Evolutionary conservation across 306 rosid species (phyloP), one percentile per base, ranked within the genome.

Genomic region (Betula pendula): DNA sequence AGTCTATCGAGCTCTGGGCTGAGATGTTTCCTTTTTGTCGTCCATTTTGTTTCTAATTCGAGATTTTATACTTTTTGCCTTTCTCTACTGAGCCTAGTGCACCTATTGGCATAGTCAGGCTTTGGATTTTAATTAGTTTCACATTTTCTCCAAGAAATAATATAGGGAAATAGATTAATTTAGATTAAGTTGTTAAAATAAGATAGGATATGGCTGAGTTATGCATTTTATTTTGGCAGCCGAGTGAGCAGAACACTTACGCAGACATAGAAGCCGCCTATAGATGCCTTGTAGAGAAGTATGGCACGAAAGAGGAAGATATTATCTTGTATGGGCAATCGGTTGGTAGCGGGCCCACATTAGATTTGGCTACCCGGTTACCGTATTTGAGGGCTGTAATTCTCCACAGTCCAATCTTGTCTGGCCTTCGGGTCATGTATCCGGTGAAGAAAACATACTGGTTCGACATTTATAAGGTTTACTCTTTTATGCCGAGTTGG

Each of bases 371-470:
- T n/a, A 52, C 88, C 35, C 85, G 88, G 68, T 84, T 92, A 16
- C 92, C 91, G 3, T 85, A 84, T 79, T 93, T 95, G 78, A 85
- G 98, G 83, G 97, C 98, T 58, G 90, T 90, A 56, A 90, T 95
- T 95, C 98, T 95, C 77, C 98, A 95, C 58, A 95, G 98, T 79
- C 96, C 97, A 7, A 95, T 95, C 82, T 70, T 90, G 87, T 95
- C 98, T 58, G 98, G 98, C 63, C 88, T 95, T 45, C 88, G 98
- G 67, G 98, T 95, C 88, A 90, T 95, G 98, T 95, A 95, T 77
- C 98, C 97, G 0, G 96, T 95, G 72, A 95, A 92, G 85, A 82
- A 95, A 83, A 87, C 98, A 0, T 95, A 88, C 87, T 95, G 98
- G 98, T 92, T 95, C 63, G 97, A 95, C 89, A 95, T 95, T 82